Conservation (phyloP, 768 basidiomycete species). For the Tylopilus intermedius region DNA sequence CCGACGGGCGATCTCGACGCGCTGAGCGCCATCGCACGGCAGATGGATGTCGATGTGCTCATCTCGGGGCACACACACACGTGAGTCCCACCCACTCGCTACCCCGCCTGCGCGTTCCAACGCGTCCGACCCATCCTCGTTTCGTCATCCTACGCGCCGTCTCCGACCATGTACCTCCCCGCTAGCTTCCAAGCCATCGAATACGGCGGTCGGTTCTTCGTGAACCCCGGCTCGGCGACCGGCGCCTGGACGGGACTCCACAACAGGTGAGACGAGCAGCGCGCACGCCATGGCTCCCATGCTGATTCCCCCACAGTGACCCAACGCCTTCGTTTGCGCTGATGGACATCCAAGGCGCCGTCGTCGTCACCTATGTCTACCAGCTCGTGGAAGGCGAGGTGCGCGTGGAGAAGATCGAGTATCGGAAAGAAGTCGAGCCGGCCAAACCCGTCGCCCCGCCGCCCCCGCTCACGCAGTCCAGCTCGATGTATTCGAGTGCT, state of each 20-base stretch:
- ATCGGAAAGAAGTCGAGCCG: slow-evolving; percentile 56
- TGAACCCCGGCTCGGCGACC: slow-evolving; percentile 92
- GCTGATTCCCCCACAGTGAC: slow-evolving; percentile 45
- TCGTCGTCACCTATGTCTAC: slow-evolving; percentile 96
- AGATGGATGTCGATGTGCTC: slow-evolving; percentile 97
- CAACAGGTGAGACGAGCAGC: slow-evolving; percentile 3
- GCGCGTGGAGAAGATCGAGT: slow-evolving; percentile 87
- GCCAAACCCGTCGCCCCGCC: slow-evolving; percentile 26
- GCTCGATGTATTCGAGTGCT: slow-evolving; percentile 29
- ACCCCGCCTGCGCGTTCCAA: neutral
- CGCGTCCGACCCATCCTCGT: neutral
- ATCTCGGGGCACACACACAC: slow-evolving; percentile 92
- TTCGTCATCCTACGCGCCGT: neutral
- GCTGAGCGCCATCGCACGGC: slow-evolving; percentile 80
- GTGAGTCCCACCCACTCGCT: slow-evolving; percentile 42
- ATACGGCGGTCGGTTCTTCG: slow-evolving; percentile 86
- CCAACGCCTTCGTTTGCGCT: slow-evolving; percentile 92
- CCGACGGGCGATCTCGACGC: slow-evolving; percentile 91
- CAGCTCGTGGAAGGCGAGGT: slow-evolving; percentile 92
- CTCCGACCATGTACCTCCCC: neutral
- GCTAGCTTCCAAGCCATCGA: slow-evolving; percentile 90
- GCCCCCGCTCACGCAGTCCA: slow-evolving; percentile 27
- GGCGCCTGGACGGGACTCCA: slow-evolving; percentile 81
- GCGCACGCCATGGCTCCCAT: neutral
- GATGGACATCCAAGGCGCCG: slow-evolving; percentile 96